These are phyloP conservation scores for Tetracladium setigerum DNA, from an alignment of 495 filamentous ascomycete genomes.

Conservation along the genomic window DNA sequence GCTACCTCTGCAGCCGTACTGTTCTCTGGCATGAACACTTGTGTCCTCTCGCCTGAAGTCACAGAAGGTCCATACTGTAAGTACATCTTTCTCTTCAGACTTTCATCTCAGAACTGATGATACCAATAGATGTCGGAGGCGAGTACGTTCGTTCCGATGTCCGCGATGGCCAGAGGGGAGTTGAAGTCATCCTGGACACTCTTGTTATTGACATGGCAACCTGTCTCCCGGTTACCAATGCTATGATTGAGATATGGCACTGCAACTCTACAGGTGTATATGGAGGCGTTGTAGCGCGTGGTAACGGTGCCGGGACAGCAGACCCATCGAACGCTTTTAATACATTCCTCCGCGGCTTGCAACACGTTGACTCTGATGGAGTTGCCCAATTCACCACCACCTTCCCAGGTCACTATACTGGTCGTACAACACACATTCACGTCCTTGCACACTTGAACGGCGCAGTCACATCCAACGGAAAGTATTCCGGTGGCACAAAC, in stretches of 20 bases:
- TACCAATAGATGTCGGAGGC: slow-evolving; percentile 26
- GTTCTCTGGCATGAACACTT: slow-evolving; percentile 40
- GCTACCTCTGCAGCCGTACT: slow-evolving; percentile 22
- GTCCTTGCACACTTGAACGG: slow-evolving; percentile 43
- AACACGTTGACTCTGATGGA: slow-evolving; percentile 41
- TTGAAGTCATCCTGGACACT: slow-evolving; percentile 44
- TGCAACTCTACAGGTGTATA: slow-evolving; percentile 45
- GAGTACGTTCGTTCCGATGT: slow-evolving; percentile 45
- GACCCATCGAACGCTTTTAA: slow-evolving; percentile 28
- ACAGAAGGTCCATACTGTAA: slow-evolving; percentile 44
- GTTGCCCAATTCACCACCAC: slow-evolving; percentile 41
- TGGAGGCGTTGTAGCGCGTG: slow-evolving; percentile 38
- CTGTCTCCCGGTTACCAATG: slow-evolving; percentile 43
- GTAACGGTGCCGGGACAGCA: slow-evolving; percentile 36
- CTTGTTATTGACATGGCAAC: slow-evolving; percentile 49
- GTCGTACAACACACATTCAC: slow-evolving; percentile 49
- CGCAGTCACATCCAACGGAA: slow-evolving; percentile 40
- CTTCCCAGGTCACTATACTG: slow-evolving; percentile 50
- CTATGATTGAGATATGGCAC: slow-evolving; percentile 47
- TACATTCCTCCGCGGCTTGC: slow-evolving; percentile 41
- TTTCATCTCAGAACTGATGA: slow-evolving; percentile 21
- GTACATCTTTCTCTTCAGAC: slow-evolving; percentile 12
- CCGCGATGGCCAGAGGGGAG: slow-evolving; percentile 38
- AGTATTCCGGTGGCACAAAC: slow-evolving; percentile 38
- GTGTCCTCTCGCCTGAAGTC: slow-evolving; percentile 39